A percentile compares a stretch with the other conserved stretches of the same genome.
These are phyloP conservation scores for Colletotrichum plurivorum DNA, from an alignment of 2,329 filamentous ascomycete species.

Conservation along the genomic window DNA sequence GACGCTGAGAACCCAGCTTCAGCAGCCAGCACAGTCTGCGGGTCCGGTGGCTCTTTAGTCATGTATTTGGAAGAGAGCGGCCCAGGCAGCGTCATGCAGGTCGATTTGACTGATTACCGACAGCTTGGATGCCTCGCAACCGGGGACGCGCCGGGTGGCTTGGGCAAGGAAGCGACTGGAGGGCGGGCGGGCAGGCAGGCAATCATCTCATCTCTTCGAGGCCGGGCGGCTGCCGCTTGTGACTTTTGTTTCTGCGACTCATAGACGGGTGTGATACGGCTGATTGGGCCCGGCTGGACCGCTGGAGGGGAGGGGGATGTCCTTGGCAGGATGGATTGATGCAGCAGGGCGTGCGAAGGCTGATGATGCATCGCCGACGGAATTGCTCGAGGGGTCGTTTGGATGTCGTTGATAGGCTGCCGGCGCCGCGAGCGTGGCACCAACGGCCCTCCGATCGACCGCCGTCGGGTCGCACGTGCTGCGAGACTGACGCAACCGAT, in stretches of 20 bases:
- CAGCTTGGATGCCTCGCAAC: slow-evolving; percentile 13
- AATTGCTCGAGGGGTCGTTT: neutral
- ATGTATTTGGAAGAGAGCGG: neutral
- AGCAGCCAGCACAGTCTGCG: neutral
- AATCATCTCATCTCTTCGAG: slow-evolving; percentile 8
- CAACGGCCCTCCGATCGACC: slow-evolving; percentile 8
- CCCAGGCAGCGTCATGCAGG: neutral
- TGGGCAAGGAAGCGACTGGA: slow-evolving; percentile 7
- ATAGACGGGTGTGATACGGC: neutral
- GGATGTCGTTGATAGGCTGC: neutral
- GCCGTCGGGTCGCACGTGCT: neutral
- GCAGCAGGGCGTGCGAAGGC: neutral
- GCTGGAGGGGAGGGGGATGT: neutral
- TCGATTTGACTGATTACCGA: slow-evolving; percentile 24
- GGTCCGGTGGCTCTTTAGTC: neutral
- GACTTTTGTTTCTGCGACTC: too few species aligned
- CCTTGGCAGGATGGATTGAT: slow-evolving; percentile 11
- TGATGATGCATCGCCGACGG: neutral
- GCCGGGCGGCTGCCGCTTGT: too few species aligned
- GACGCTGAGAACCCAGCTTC: neutral
- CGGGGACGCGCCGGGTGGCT: slow-evolving; percentile 5
- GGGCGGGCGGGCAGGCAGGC: neutral
- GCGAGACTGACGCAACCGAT: neutral
- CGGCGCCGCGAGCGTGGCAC: slow-evolving; percentile 1
- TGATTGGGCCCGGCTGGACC: neutral